These are phyloP conservation scores for Cystobasidium slooffiae DNA, from an alignment of 1,284 basidiomycete genomes.

Conservation along the genomic window DNA sequence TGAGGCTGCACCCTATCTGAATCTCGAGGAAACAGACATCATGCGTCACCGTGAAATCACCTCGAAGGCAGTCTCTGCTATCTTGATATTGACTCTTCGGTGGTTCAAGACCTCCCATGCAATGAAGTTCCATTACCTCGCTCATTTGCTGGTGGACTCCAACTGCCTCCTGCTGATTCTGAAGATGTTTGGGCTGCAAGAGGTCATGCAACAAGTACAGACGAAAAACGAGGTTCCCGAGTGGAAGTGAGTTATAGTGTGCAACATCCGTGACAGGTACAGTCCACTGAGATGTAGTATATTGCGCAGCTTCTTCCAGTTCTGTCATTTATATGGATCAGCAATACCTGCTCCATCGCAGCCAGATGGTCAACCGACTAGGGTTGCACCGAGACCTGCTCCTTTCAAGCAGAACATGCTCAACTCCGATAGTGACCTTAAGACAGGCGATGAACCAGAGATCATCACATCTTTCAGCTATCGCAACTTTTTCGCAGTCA, in stretches of 20 bases:
- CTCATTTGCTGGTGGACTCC: constrained; percentile 90
- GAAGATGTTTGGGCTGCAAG: constrained; percentile 97
- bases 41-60: constrained; percentile 96
- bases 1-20: constrained; percentile 66
- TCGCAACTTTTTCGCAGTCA: constrained; percentile 97
- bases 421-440: constrained; percentile 64
- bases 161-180: constrained; percentile 92
- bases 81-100: constrained; percentile 84
- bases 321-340: constrained; percentile 72
- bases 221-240: constrained; percentile 88
- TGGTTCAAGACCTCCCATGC: constrained; percentile 99
- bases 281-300: background rate
- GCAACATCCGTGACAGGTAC: background rate
- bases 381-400: constrained; percentile 64
- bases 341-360: constrained; percentile 46
- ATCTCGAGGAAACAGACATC: constrained; percentile 93
- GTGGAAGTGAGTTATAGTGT: constrained; percentile 67
- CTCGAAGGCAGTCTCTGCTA: constrained; percentile 94
- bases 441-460: constrained; percentile 78
- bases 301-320: constrained; percentile 76
- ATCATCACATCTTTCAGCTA: constrained; percentile 92
- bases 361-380: constrained; percentile 63
- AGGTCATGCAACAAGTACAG: constrained; percentile 79
- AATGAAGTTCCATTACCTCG: constrained; percentile 98
- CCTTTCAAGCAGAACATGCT: constrained; percentile 50